These are phyloP conservation scores for Ogataea zsoltii DNA, from an alignment of 805 yeast species.

Conservation along the genomic window DNA sequence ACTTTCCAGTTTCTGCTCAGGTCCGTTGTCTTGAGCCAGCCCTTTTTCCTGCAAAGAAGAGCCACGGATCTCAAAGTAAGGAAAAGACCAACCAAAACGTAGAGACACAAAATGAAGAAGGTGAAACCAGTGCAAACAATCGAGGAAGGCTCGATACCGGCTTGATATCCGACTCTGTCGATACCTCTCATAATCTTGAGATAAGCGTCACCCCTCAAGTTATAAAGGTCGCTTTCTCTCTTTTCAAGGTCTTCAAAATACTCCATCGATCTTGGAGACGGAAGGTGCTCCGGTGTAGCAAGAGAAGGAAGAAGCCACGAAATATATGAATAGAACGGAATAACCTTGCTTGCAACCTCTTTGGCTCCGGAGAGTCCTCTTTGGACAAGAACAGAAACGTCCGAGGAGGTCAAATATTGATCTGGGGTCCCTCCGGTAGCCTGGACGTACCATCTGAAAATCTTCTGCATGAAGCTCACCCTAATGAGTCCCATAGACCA, in stretches of 20 bases:
- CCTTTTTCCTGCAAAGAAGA: slow-evolving; percentile 35
- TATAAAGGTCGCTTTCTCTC: slow-evolving; percentile 31
- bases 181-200: slow-evolving; percentile 83
- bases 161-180: slow-evolving; percentile 74
- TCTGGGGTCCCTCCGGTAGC: slow-evolving; percentile 88
- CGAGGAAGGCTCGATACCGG: slow-evolving; percentile 79
- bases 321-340: slow-evolving; percentile 21
- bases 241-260: slow-evolving; percentile 12
- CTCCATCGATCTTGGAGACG: not conserved
- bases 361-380: slow-evolving; percentile 44
- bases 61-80: slow-evolving; percentile 53
- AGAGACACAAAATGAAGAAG: slow-evolving; percentile 76
- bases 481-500: slow-evolving; percentile 95
- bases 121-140: slow-evolving; percentile 87
- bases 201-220: slow-evolving; percentile 52
- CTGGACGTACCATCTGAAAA: slow-evolving; percentile 82
- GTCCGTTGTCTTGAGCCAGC: slow-evolving; percentile 18
- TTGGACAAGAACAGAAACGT: slow-evolving; percentile 74
- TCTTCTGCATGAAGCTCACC: slow-evolving; percentile 77
- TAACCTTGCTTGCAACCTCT: slow-evolving; percentile 10
- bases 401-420: slow-evolving; percentile 58
- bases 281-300: not conserved
- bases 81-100: slow-evolving; percentile 63
- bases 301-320: slow-evolving; percentile 23
- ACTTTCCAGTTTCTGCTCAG: slow-evolving; percentile 45